Evolutionary conservation across 306 rosid genomes (phyloP), one percentile per base, ranked within the genome.

Genomic region (Gastrolobium villosum): DNA sequence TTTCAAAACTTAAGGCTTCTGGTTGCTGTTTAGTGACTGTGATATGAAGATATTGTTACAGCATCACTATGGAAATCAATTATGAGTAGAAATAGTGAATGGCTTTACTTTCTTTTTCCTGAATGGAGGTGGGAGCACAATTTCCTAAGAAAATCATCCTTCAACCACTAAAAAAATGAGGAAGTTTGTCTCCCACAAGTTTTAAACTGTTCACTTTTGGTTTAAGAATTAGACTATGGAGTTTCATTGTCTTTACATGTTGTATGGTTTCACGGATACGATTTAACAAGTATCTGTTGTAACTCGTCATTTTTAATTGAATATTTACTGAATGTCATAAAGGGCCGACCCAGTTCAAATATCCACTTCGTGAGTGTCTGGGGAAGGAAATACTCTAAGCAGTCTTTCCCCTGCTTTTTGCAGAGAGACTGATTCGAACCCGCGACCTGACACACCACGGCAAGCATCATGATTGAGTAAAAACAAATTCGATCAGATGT

Each of bases 1-100:
- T 59, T 64, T 9, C 64, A 46, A 65, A 66, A 78, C 67, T 44
- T 46, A 43, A 59, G 67, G 54, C 30, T 67, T 66, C 62, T 76
- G 46, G 65, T 57, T 78, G 44, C 41, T 66, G 37, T 43, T 30
- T 2, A 77, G 53, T 61, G 20, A 59, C 54, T 59, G 56, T 36
- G 66, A 59, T 59, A n/a, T 50, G 37, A 63, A 72, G 37, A n/a
- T 13, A 36, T 60, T 41, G 37, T 54, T 15, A 56, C 55, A 41
- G 57, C 35, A 50, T 54, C 63, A 10, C 31, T 75, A 36, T 72
- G 30, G 43, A 56, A 78, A 20, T 65, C n/a, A n/a, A 41, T 62
- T 73, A 37, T 74, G 49, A 35, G 41, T 73, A 59, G 59, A 43
- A 72, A 61, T 61, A 32, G 49, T 48, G 77, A 41, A 57, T 7